Conservation (phyloP, 2,329 filamentous ascomycete species). For the Thelonectria rubi region DNA sequence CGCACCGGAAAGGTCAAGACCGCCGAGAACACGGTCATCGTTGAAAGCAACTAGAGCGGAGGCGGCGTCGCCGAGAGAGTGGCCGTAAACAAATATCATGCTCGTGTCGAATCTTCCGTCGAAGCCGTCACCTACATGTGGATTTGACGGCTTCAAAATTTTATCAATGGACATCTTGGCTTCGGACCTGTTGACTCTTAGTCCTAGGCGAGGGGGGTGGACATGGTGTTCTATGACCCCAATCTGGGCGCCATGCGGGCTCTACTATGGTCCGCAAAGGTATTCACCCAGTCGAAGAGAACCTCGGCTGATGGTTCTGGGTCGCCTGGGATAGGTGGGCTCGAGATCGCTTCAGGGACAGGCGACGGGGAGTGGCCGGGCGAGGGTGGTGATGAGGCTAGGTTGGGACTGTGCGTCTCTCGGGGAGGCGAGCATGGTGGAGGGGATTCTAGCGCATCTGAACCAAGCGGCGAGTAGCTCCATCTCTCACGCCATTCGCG, state of each 20-base stretch:
- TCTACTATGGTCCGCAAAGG: too few relatives aligned
- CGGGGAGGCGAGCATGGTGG: conserved; percentile 22
- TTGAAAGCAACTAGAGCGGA: conserved; percentile 41
- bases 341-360: conserved; percentile 14
- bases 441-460: conserved; percentile 20
- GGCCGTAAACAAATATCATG: conserved; percentile 45
- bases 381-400: too few relatives aligned
- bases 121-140: conserved; percentile 16
- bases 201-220: background rate
- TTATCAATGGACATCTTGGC: conserved; percentile 48
- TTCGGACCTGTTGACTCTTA: conserved; percentile 37
- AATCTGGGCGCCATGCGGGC: too few relatives aligned
- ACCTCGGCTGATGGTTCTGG: conserved; percentile 10
- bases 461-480: conserved; percentile 16
- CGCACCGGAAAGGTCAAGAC: conserved; percentile 50
- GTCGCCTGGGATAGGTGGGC: conserved; percentile 21
- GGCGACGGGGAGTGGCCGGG: background rate
- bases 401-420: background rate
- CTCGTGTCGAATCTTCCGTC: conserved; percentile 35
- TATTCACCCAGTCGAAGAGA: background rate
- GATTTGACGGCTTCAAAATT: conserved; percentile 29
- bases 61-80: conserved; percentile 49
- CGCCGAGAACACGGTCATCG: conserved; percentile 46
- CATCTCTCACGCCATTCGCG: conserved; percentile 12
- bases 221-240: background rate